These are phyloP conservation scores for Hypoxylon crocopeplum DNA, from an alignment of 495 filamentous ascomycete genomes.

Conservation along the genomic window DNA sequence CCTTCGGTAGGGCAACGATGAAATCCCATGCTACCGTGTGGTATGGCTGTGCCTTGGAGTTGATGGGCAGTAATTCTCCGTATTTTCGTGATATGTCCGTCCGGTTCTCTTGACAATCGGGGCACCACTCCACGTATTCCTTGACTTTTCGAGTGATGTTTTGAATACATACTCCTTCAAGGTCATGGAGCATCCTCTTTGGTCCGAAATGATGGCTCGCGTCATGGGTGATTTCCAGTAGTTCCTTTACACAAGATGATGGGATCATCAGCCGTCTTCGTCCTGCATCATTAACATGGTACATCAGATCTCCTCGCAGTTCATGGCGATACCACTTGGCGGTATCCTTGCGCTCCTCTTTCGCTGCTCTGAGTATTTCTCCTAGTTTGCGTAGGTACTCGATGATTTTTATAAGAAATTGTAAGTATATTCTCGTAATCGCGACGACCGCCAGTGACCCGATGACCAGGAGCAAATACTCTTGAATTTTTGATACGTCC, in stretches of 20 bases:
- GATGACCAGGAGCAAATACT: too few species aligned
- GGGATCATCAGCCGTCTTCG: not conserved
- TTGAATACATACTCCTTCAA: not conserved
- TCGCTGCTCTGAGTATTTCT: too few species aligned
- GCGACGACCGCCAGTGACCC: too few species aligned
- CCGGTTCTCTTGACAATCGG: not conserved
- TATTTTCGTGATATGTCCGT: not conserved
- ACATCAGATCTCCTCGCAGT: not conserved
- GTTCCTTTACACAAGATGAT: not conserved
- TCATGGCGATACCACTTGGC: not conserved
- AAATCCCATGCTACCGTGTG: too few species aligned
- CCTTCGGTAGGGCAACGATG: too few species aligned
- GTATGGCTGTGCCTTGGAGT: not conserved
- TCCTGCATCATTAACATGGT: not conserved
- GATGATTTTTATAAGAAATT: too few species aligned
- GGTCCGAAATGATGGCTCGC: not conserved
- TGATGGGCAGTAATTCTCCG: not conserved
- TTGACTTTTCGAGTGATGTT: not conserved
- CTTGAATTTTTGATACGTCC: too few species aligned
- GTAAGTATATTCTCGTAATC: too few species aligned
- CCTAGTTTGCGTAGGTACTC: too few species aligned
- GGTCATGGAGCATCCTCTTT: not conserved
- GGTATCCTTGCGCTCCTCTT: too few species aligned
- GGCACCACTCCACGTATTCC: not conserved
- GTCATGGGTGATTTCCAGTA: not conserved